Percentiles rank a stretch among this genome's conserved stretches.
Evolutionary conservation across 2,329 filamentous ascomycete species (phyloP).

Genomic region (Monosporascus sp.): DNA sequence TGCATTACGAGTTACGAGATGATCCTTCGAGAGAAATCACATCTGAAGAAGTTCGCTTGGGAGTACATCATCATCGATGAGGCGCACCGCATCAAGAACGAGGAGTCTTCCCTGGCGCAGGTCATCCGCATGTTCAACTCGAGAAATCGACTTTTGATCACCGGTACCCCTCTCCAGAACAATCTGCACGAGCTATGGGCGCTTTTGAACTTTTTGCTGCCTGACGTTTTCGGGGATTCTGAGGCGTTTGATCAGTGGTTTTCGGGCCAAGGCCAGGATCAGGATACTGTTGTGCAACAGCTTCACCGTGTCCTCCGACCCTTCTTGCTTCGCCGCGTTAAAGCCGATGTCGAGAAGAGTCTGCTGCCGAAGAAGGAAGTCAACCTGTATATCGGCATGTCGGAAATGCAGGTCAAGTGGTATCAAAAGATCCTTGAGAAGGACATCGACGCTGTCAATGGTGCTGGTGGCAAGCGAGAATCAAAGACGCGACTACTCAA

Average conservation of each 20-base stretch:
- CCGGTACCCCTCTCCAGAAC: slow-evolving; percentile 94
- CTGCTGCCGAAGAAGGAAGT: slow-evolving; percentile 94
- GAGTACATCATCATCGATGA: slow-evolving; percentile 99
- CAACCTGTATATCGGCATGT: slow-evolving; percentile 96
- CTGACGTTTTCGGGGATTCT: slow-evolving; percentile 94
- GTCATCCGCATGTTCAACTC: slow-evolving; percentile 96
- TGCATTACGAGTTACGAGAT: slow-evolving; percentile 99
- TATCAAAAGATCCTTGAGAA: slow-evolving; percentile 99
- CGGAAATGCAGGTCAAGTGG: slow-evolving; percentile 98
- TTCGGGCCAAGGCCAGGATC: slow-evolving; percentile 80
- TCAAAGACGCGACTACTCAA: slow-evolving; percentile 96
- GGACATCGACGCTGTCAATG: slow-evolving; percentile 97
- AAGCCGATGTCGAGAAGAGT: slow-evolving; percentile 97
- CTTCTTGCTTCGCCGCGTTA: slow-evolving; percentile 91
- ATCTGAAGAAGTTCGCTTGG: slow-evolving; percentile 97
- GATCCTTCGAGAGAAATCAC: slow-evolving; percentile 90
- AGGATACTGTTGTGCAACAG: slow-evolving; percentile 93
- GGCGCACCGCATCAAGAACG: slow-evolving; percentile 97
- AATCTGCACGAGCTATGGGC: slow-evolving; percentile 98
- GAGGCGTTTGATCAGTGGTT: slow-evolving; percentile 99
- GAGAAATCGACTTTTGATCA: slow-evolving; percentile 89
- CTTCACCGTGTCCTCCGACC: slow-evolving; percentile 88
- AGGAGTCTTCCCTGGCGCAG: slow-evolving; percentile 92
- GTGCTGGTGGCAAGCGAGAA: slow-evolving; percentile 90
- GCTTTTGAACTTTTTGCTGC: slow-evolving; percentile 92